Evolutionary conservation across 768 basidiomycete species (phyloP), one percentile per base, ranked within the genome.

Genomic region (Termitomyces sp.): DNA sequence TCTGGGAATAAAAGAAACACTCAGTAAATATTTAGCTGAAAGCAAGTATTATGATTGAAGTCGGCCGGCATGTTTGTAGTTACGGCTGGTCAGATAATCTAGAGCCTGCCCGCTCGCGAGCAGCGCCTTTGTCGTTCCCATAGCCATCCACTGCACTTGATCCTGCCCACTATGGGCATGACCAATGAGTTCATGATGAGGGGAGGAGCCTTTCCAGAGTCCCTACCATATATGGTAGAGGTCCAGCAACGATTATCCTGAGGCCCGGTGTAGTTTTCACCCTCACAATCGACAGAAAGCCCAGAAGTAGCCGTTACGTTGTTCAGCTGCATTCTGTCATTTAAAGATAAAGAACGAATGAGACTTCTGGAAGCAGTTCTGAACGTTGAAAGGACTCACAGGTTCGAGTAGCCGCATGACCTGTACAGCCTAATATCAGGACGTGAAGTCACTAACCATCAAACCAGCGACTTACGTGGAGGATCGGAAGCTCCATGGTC

Each of bases 311-410:
- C 27, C 3, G 49, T 50, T 23, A 54, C 42, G 28, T 58, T 57
- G 27, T 54, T 57, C 28, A 58, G 52, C 11, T 54, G 44, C 45
- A 51, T 59, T 32, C 55, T 56, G 23, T 46, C 39, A 53, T 59
- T 55, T 56, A 17, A 34, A 43, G 23, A 32, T 17, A 28, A 23
- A 27, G 34, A 40, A 25, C 21, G 19, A 8, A 40, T 23, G 43
- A 32, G 3, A 17, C 19, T 52, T 16, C 16, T 25, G 30, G 14
- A 23, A 41, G 41, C 17, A 35, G 21, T 23, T 19, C 12, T 27
- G 10, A 25, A 23, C 7, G 23, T 46, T 12, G 14, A 40, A 27
- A 21, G 45, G n/a, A n/a, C 45, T 55, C 54, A 46, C 45, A 25
- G 23, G 25, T 3, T 27, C 27, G 25, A 23, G 35, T 19, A 7